Evolutionary conservation across 441 rosid species (phyloP), one percentile per base, ranked within the genome.

Genomic region (Hura crepitans): DNA sequence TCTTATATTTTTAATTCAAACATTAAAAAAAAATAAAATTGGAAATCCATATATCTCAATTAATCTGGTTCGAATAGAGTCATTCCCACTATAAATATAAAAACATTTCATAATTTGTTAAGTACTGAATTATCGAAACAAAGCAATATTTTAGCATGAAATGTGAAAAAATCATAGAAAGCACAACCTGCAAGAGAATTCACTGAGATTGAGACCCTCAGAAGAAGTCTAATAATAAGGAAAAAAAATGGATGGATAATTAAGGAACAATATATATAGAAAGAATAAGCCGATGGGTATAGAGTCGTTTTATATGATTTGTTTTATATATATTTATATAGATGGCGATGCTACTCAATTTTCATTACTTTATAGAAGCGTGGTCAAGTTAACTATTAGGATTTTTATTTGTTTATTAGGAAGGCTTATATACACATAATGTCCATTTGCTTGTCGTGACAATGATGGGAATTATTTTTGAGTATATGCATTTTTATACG

Each of bases 191-290:
- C n/a, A n/a, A n/a, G n/a, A n/a, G n/a, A n/a, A n/a, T n/a, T n/a
- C n/a, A 74, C 69, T 20, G 13, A 35, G 74, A 74, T 61, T 54
- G 81, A 42, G 82, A 78, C 82, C 49, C 5, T 18, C 61, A 27
- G 42, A 50, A 28, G n/a, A 62, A 63, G 65, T 70, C 54, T 69
- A 59, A 56, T 25, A 74, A 64, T 35, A 46, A 28, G 39, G 28
- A 74, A 63, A 74, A 76, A 69, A 72, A 68, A 20, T 12, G 28
- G 53, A 59, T 63, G 45, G 59, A 31, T 23, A 49, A 10, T 72
- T 75, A 79, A 77, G 80, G 74, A 71, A 66, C 74, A 35, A 37
- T 10, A 9, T 30, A 35, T 31, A 27, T 30, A 58, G 58, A 37
- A 6, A 47, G 31, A 37, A 9, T 35, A 20, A 35, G 0, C 13